Evolutionary conservation across 305 asterid species (phyloP).

Genomic region (Petunia hybrid): DNA sequence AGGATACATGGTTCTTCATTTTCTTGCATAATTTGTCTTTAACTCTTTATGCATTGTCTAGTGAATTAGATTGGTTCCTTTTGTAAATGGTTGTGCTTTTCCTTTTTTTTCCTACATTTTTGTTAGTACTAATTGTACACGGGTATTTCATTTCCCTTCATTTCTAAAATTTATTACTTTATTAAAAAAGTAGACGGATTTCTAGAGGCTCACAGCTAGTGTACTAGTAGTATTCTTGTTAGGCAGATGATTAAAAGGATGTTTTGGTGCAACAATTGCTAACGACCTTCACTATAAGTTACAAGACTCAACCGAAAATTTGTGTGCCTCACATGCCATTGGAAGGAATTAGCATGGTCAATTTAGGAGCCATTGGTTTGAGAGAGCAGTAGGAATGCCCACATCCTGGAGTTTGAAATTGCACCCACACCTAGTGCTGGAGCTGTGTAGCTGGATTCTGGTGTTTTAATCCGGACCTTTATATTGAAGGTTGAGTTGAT

Average conservation of each 20-base stretch:
- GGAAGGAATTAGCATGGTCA: background rate
- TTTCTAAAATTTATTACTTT: too few relatives aligned
- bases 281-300: background rate
- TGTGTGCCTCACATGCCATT: background rate
- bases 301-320: background rate
- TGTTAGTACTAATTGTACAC: too few relatives aligned
- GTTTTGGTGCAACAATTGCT: background rate
- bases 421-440: background rate
- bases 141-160: too few relatives aligned
- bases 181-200: too few relatives aligned
- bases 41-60: background rate
- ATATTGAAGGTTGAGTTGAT: background rate
- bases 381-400: background rate
- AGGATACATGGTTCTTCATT: background rate
- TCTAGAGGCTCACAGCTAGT: background rate
- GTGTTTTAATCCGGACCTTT: background rate
- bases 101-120: too few relatives aligned
- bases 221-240: background rate
- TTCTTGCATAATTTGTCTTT: slow-evolving; percentile 1
- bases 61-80: background rate
- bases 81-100: background rate
- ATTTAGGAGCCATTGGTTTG: background rate
- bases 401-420: background rate
- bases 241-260: background rate
- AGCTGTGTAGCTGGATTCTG: background rate